Conservation (phyloP, 805 yeast species). For the Pichia heedii region DNA sequence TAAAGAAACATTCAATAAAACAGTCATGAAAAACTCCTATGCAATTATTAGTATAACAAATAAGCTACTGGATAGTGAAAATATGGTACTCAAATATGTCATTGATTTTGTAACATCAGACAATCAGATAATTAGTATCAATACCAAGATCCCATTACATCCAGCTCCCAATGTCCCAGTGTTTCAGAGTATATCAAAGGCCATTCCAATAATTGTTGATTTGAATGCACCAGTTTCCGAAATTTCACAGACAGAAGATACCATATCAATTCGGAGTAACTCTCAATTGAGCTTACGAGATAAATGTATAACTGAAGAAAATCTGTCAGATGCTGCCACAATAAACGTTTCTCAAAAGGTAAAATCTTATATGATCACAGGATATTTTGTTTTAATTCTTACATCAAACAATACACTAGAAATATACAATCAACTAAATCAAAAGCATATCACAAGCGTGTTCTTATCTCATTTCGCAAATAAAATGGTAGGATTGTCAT, state of each 20-base stretch:
- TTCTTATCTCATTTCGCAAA: conserved; percentile 24
- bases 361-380: conserved; percentile 37
- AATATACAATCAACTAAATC: conserved; percentile 43
- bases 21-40: conserved; percentile 29
- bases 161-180: conserved; percentile 7
- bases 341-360: conserved; percentile 9
- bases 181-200: conserved; percentile 12
- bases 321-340: not conserved
- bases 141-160: conserved; percentile 7
- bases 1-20: conserved; percentile 33
- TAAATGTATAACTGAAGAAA: not conserved
- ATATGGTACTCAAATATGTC: conserved; percentile 3
- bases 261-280: not conserved
- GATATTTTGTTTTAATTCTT: conserved; percentile 45
- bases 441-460: conserved; percentile 35
- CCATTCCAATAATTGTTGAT: conserved; percentile 13
- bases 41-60: conserved; percentile 8
- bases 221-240: not conserved
- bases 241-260: not conserved
- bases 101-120: conserved; percentile 11
- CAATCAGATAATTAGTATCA: conserved; percentile 12
- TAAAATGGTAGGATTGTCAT: conserved; percentile 35
- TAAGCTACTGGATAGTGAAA: not conserved
- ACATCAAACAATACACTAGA: conserved; percentile 33
- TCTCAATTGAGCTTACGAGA: not conserved